Evolutionary conservation across 163 green algal genomes (phyloP), one percentile per base, ranked within the genome.

Genomic region (Chloromonas sp.): DNA sequence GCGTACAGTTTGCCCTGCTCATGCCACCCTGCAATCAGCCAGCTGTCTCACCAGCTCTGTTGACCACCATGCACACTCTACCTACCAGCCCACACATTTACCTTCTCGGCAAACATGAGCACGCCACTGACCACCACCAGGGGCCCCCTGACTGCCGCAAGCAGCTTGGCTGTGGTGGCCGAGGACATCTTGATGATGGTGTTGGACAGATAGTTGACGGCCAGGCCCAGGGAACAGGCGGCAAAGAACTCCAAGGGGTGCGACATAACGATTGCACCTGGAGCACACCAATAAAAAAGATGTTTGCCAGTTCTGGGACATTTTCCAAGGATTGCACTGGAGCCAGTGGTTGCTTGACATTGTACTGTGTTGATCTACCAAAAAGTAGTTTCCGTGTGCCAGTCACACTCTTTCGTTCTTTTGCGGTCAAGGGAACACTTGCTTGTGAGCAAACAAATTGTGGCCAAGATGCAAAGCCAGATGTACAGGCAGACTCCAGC

Each of bases 81-180:
- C 36, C 36, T 36, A 36, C 36, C 36, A 36, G 36, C 36, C 36
- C 36, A 36, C 36, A 36, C 36, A 36, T 36, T 76, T 61, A 84
- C 81, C 61, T 36, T 84, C 61, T 84, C 81, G 78, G 81, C 58
- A 2, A 84, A 78, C 61, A 84, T 61, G 62, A 84, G 60, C 3
- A 84, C 81, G 15, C 81, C 81, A 66, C 61, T 78, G 2, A 84
- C 62, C 81, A 84, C 81, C 14, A 84, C n/a, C 58, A 84, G 58
- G 0, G 82, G 82, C 11, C 82, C 82, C 0, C 82, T 70, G 57
- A 84, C 82, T 36, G 82, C 82, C 14, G 70, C 82, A 8, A 84
- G 66, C 62, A 84, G 66, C 82, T 84, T 84, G 70, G 80, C 36
- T 0, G 82, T 84, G 62, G 82, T 84, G 57, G 82, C 82, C 57